Evolutionary conservation across 257 asterid genomes (phyloP).

Genomic region (Coffea eugenioides): DNA sequence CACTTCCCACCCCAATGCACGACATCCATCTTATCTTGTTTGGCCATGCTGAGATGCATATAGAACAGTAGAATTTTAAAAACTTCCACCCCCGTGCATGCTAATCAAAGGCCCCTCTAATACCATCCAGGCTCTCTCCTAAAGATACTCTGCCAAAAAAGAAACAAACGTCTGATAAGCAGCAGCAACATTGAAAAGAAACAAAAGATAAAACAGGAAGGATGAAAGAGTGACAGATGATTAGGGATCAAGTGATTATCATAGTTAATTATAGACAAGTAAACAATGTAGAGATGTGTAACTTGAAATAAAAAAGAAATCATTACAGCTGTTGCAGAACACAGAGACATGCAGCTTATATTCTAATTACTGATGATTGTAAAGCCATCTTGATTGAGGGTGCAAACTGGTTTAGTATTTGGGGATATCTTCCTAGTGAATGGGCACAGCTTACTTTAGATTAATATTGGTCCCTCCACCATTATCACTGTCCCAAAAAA

Average conservation of each 20-base stretch:
- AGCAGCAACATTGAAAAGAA: not conserved
- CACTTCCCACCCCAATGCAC: not conserved
- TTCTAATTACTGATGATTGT: not conserved
- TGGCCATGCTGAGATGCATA: not conserved
- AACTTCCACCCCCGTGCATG: not conserved
- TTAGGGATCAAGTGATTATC: not conserved
- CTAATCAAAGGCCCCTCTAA: conserved; percentile 59
- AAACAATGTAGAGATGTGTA: not conserved
- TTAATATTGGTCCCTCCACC: not conserved
- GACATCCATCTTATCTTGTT: not conserved
- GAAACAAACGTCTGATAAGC: not conserved
- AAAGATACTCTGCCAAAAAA: conserved; percentile 61
- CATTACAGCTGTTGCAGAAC: not conserved
- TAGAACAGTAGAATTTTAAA: not conserved
- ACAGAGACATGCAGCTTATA: not conserved
- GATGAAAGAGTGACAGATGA: not conserved
- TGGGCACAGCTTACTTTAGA: not conserved
- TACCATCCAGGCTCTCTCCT: conserved; percentile 88
- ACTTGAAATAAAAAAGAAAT: not conserved
- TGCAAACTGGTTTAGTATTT: not conserved
- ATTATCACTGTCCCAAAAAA: not conserved
- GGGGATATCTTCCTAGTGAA: not conserved
- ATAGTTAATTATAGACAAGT: not conserved
- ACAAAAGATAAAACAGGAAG: not conserved
- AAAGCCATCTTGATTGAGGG: not conserved